Conservation (phyloP, 441 rosid genomes). For the Kokia cookei region DNA sequence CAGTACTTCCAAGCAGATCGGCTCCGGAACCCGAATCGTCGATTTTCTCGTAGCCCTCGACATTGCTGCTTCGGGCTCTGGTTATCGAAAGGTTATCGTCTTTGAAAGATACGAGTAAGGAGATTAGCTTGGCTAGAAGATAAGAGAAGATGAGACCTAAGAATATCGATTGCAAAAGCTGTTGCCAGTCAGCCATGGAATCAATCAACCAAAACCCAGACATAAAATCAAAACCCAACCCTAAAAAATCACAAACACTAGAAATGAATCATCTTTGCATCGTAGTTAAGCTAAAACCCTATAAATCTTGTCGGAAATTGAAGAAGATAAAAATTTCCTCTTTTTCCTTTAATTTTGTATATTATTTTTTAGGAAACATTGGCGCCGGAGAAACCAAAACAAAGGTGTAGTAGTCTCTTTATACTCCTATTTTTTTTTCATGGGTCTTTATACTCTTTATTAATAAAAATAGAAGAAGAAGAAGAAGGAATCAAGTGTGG, state of each 20-base stretch:
- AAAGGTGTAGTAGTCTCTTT: not conserved
- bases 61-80: conserved; percentile 21
- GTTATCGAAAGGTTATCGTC: conserved; percentile 69
- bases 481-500: not conserved
- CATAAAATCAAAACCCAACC: conserved; percentile 13
- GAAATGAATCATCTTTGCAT: not conserved
- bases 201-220: not conserved
- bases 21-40: conserved; percentile 9
- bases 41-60: conserved; percentile 6
- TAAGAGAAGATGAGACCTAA: conserved; percentile 76
- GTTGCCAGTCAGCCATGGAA: conserved; percentile 74
- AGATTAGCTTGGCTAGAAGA: conserved; percentile 86
- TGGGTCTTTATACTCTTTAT: too few species aligned
- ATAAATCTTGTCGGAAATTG: not conserved
- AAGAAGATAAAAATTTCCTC: not conserved
- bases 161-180: conserved; percentile 64
- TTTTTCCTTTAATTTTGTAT: not conserved
- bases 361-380: not conserved
- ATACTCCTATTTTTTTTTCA: too few species aligned
- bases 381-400: conserved; percentile 18
- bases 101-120: conserved; percentile 71
- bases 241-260: conserved; percentile 11
- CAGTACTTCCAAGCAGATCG: conserved; percentile 14
- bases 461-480: not conserved
- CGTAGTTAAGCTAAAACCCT: conserved; percentile 8